phyloP scores from a whole-genome alignment of 2,329 filamentous ascomycete genomes.

The Ascochyta rabiei region DNA sequence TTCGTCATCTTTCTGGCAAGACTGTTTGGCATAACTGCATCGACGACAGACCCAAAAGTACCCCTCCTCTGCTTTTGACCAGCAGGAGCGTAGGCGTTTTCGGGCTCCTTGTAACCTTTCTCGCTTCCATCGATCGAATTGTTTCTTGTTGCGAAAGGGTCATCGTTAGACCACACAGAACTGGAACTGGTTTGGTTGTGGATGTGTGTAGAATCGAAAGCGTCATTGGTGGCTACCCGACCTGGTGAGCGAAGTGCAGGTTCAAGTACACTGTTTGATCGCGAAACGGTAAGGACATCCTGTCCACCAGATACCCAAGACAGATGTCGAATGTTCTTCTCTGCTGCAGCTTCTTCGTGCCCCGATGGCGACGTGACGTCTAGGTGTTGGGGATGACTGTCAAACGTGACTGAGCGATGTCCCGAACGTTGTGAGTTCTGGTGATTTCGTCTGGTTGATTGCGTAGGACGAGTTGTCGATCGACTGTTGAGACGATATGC shows the following conservation, averaged over 20 bases:
- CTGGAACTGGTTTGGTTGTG: constrained; percentile 4
- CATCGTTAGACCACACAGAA: constrained; percentile 17
- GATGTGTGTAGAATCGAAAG: not conserved
- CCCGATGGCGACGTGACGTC: not conserved
- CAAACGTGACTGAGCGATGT: constrained; percentile 12
- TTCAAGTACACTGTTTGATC: constrained; percentile 10
- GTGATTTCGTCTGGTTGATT: not conserved
- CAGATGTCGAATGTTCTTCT: not conserved
- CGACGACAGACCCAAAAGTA: constrained; percentile 25
- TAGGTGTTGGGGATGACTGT: not conserved
- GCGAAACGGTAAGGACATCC: constrained; percentile 9
- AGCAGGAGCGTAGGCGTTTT: constrained; percentile 9
- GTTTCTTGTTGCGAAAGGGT: constrained; percentile 19
- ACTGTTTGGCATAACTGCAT: constrained; percentile 23
- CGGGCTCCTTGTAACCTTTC: constrained; percentile 17
- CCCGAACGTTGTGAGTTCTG: constrained; percentile 4
- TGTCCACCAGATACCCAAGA: constrained; percentile 12
- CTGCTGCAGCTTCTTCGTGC: not conserved
- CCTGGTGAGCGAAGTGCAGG: constrained; percentile 7
- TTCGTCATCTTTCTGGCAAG: constrained; percentile 26
- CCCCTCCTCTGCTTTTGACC: constrained; percentile 13
- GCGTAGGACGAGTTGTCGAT: constrained; percentile 4
- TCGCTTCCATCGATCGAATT: constrained; percentile 10
- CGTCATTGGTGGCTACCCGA: constrained; percentile 8
- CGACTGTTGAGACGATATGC: constrained; percentile 10